Conservation (phyloP, 768 basidiomycete genomes). For the Panellus pusillus region DNA sequence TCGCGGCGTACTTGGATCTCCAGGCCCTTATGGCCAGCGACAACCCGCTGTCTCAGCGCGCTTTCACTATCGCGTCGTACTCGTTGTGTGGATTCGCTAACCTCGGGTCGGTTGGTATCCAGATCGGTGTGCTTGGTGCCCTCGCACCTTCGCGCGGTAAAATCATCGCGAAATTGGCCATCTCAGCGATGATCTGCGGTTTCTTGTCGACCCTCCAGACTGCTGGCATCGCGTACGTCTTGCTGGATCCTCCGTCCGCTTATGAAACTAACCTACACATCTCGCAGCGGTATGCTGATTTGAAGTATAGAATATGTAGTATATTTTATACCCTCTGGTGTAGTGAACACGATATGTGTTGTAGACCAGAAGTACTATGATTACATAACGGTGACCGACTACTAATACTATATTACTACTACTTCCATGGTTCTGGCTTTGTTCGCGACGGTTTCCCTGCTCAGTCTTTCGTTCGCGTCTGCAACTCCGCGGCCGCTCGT, state of each 20-base stretch:
- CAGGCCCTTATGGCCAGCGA: slow-evolving; percentile 44
- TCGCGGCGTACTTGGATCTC: slow-evolving; percentile 71
- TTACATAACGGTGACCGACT: not conserved
- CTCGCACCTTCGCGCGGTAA: slow-evolving; percentile 69
- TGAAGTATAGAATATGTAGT: slow-evolving; percentile 36
- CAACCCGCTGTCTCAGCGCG: slow-evolving; percentile 65
- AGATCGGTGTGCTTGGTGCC: slow-evolving; percentile 73
- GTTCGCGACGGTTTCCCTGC: not conserved
- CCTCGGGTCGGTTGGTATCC: slow-evolving; percentile 82
- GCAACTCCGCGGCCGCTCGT: slow-evolving; percentile 54
- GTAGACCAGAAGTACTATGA: not conserved
- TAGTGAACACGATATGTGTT: not conserved
- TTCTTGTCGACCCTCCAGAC: slow-evolving; percentile 66
- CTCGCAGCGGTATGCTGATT: slow-evolving; percentile 46
- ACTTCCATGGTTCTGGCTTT: slow-evolving; percentile 2
- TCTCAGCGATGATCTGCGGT: slow-evolving; percentile 70
- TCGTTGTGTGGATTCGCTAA: slow-evolving; percentile 92
- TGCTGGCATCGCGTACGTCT: slow-evolving; percentile 55
- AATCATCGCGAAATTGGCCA: slow-evolving; percentile 67
- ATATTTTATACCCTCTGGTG: slow-evolving; percentile 5
- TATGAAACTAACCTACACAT: not conserved
- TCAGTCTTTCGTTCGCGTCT: not conserved
- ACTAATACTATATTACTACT: not conserved
- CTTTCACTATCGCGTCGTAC: slow-evolving; percentile 82
- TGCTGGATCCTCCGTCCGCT: not conserved